phyloP scores from a whole-genome alignment of 176 grass and related monocot genomes.

The Dendrocalamus sinicus region DNA sequence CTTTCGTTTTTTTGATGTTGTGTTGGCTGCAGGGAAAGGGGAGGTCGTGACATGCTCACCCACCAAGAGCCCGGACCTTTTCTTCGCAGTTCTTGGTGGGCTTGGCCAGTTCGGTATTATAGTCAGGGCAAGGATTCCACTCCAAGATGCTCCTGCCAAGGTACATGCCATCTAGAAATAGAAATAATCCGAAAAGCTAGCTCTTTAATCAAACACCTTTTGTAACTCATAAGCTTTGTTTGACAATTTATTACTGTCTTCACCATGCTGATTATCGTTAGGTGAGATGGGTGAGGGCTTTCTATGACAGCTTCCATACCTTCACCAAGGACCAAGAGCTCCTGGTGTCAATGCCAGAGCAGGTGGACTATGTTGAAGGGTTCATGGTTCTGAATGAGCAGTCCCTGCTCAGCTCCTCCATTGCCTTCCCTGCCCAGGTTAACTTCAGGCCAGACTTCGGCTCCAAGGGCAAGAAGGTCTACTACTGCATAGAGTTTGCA shows the following conservation, averaged over 20 bases:
- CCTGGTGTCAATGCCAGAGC: constrained; percentile 63
- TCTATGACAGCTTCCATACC: constrained; percentile 73
- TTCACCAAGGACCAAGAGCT: constrained; percentile 79
- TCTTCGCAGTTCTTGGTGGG: constrained; percentile 82
- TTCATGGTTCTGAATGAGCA: constrained; percentile 76
- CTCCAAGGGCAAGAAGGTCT: constrained; percentile 38
- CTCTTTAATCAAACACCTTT: constrained; percentile 14
- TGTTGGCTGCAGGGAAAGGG: constrained; percentile 64
- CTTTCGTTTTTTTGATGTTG: not conserved
- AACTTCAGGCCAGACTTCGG: constrained; percentile 57
- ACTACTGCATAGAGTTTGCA: constrained; percentile 84
- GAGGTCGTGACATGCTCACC: constrained; percentile 85
- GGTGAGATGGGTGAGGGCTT: constrained; percentile 91
- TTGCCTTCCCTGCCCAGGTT: constrained; percentile 64
- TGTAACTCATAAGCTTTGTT: not conserved
- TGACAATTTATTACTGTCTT: constrained; percentile 19
- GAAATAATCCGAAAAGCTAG: constrained; percentile 14
- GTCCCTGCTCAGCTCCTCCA: constrained; percentile 58
- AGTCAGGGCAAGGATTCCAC: constrained; percentile 78
- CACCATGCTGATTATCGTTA: constrained; percentile 37
- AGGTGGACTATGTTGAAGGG: constrained; percentile 85
- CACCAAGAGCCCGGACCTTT: constrained; percentile 71
- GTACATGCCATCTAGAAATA: constrained; percentile 40
- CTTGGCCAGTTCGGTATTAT: constrained; percentile 93
- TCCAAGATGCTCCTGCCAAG: constrained; percentile 76